phyloP scores from a whole-genome alignment of 805 yeast species.

The Kluyveromyces starmeri region DNA sequence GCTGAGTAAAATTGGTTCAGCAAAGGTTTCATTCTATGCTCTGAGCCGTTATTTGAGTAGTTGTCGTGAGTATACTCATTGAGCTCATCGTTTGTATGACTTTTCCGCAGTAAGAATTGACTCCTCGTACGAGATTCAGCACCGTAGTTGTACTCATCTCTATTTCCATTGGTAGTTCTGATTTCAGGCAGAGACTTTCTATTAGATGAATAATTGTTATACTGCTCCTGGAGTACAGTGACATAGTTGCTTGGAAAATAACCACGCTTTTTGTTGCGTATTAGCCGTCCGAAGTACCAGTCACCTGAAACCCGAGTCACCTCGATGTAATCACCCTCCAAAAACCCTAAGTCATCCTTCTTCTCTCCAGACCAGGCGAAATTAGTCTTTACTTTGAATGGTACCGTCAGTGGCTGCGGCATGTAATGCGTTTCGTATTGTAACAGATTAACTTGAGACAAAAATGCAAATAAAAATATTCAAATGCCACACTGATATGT shows the following conservation, averaged over 20 bases:
- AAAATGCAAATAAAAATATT: too few relatives aligned
- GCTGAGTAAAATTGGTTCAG: conserved; percentile 6
- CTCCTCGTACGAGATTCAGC: background rate
- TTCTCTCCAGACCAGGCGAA: conserved; percentile 94
- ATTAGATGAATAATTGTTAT: conserved; percentile 5
- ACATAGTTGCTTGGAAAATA: conserved; percentile 85
- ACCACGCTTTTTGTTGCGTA: conserved; percentile 72
- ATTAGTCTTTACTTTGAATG: conserved; percentile 70
- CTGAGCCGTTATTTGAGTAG: background rate
- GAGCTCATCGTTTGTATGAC: conserved; percentile 1
- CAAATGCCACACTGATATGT: too few relatives aligned
- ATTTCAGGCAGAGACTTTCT: background rate
- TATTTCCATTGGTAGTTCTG: background rate
- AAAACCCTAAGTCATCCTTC: conserved; percentile 82
- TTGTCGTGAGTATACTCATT: background rate
- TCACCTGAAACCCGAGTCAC: conserved; percentile 80
- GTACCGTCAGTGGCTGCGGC: conserved; percentile 21
- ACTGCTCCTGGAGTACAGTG: conserved; percentile 38
- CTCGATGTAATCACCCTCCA: conserved; percentile 88
- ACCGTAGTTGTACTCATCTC: background rate
- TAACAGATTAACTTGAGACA: too few relatives aligned
- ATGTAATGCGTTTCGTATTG: conserved; percentile 3
- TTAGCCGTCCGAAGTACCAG: conserved; percentile 83
- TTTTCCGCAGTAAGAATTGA: background rate
- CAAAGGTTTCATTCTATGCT: background rate